phyloP scores from a whole-genome alignment of 2,329 filamentous ascomycete species.

The Cordyceps farinosa region DNA sequence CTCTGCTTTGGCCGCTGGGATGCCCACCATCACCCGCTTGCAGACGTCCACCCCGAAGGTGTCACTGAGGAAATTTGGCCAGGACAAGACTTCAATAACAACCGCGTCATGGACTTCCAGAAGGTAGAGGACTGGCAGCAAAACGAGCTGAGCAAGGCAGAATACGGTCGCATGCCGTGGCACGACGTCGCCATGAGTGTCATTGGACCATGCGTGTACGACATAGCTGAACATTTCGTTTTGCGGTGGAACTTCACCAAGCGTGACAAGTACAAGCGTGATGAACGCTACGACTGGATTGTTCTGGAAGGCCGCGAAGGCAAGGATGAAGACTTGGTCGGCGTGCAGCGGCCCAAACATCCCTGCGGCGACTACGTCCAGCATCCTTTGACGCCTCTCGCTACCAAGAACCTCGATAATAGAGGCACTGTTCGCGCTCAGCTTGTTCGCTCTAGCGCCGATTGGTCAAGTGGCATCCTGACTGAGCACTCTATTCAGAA shows the following conservation, averaged over 20 bases:
- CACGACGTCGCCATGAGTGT: conserved; percentile 92
- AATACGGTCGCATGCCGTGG: conserved; percentile 96
- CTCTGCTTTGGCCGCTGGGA: conserved; percentile 97
- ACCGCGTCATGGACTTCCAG: conserved; percentile 92
- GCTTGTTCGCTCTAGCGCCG: conserved; percentile 81
- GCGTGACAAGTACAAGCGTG: conserved; percentile 95
- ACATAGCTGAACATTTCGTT: conserved; percentile 94
- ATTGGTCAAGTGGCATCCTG: conserved; percentile 91
- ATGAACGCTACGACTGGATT: conserved; percentile 80
- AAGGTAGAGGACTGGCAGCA: conserved; percentile 87
- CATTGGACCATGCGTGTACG: conserved; percentile 84
- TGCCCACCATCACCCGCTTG: conserved; percentile 73
- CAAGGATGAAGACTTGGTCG: conserved; percentile 78
- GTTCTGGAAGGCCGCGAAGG: conserved; percentile 71
- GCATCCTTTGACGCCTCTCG: conserved; percentile 71
- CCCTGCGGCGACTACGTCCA: conserved; percentile 83
- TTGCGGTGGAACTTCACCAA: conserved; percentile 96
- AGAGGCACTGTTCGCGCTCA: conserved; percentile 78
- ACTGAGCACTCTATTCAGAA: conserved; percentile 83
- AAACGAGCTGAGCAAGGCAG: conserved; percentile 86
- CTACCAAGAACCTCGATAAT: conserved; percentile 58
- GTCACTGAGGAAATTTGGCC: conserved; percentile 84
- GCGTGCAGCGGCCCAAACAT: conserved; percentile 83
- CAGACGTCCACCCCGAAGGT: conserved; percentile 83
- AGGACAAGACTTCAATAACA: conserved; percentile 98